Base-by-base conservation (phyloP, 164 flowering plant species). In the Piper betle region DNA sequence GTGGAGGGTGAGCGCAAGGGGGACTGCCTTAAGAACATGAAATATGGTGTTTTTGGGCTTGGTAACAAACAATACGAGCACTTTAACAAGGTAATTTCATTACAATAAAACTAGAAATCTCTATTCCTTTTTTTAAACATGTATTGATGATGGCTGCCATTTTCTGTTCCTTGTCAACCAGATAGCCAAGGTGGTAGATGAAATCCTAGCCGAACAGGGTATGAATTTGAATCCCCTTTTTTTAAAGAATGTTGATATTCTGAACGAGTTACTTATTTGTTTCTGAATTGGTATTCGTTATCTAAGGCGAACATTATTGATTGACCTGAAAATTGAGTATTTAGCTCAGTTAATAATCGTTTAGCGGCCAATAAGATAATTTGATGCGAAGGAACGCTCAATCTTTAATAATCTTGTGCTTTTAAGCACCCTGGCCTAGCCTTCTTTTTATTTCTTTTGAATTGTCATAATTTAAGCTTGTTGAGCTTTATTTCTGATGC, bases 51-150 rank as follows among this genome's bases (percentile, higher is more conserved):
- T 3, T 92, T 92, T 74, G 98, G 98, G 66, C 84, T 92, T 37
- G 98, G 98, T 6, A 92, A 92, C 76, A 79, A 96, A 70, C 98
- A 92, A 63, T 92, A 92, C 58, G 98, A 92, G 71, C 98, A 92
- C 80, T 92, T 92, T 69, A 92, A 92, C 66, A 92, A 92, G 98
- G 97, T 91, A 25, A 25, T n/a, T 17, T 41, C 50, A 25, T 0
- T 46, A 64, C 37, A 50, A 0, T 39, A 42, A 68, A n/a, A 55
- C 4, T 54, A 46, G 8, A 18, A 3, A 16, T 55, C 37, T n/a
- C n/a, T n/a, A n/a, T n/a, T n/a, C n/a, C n/a, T n/a, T 17, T 43
- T 37, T 20, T 20, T 56, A 16, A 17, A 9, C 25, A 16, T 39
- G 13, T 55, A 37, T 57, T 52, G n/a, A 59, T 25, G 1, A 39